phyloP scores from a whole-genome alignment of 306 rosid species.

The Rosa rugosa region DNA sequence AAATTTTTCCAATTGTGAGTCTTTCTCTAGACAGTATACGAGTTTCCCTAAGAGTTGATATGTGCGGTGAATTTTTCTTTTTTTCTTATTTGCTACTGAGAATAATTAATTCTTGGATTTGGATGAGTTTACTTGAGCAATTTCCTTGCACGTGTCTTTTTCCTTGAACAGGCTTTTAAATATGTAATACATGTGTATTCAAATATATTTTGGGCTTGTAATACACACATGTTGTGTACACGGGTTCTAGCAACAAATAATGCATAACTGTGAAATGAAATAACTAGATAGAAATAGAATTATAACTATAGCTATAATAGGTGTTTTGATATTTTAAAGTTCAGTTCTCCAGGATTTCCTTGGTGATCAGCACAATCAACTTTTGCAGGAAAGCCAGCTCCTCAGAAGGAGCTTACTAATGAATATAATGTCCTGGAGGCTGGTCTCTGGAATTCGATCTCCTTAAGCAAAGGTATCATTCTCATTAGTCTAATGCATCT shows the following conservation, averaged over 20 bases:
- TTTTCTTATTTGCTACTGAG: constrained; percentile 12
- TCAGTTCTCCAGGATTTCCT: constrained; percentile 15
- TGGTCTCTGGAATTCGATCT: constrained; percentile 86
- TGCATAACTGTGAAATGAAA: not conserved
- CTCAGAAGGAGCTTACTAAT: constrained; percentile 82
- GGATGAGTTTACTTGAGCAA: not conserved
- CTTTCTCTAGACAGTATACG: not conserved
- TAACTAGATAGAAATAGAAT: not conserved
- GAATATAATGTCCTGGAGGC: constrained; percentile 95
- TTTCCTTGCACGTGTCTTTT: not conserved
- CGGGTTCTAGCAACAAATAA: not conserved
- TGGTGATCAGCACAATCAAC: constrained; percentile 5
- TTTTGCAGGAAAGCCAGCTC: constrained; percentile 85
- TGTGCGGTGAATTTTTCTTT: not conserved
- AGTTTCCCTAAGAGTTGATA: not conserved
- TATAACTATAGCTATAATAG: not conserved
- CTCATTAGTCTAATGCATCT: constrained; percentile 20
- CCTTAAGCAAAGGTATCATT: constrained; percentile 65
- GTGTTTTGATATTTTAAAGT: not conserved
- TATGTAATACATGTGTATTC: not conserved
- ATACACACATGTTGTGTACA: not conserved
- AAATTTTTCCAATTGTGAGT: not conserved
- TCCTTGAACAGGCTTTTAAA: not conserved
- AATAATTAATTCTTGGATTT: not conserved
- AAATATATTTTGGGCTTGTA: not conserved